Percentiles rank a stretch among this genome's conserved stretches.
Evolutionary conservation across 306 rosid genomes (phyloP).

Genomic region (Psophocarpus tetragonolobus): DNA sequence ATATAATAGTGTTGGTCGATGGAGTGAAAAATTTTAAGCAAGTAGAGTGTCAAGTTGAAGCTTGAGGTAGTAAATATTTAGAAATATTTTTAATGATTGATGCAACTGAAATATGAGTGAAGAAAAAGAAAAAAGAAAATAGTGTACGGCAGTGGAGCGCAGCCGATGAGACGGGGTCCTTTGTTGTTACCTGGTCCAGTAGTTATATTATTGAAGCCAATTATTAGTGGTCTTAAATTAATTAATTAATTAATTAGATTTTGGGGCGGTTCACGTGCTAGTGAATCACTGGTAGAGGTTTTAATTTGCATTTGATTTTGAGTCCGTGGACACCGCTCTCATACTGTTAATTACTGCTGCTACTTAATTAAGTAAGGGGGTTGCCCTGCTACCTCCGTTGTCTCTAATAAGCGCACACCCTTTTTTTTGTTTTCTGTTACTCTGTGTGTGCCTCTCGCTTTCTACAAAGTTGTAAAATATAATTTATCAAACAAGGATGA

Average conservation of each 20-base stretch:
- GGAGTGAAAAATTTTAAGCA: slow-evolving; percentile 4
- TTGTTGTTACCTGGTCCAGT: slow-evolving; percentile 26
- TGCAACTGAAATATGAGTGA: too few species aligned
- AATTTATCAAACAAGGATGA: neutral
- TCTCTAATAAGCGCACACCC: neutral
- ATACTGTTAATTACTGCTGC: slow-evolving; percentile 1
- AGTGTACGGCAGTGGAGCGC: slow-evolving; percentile 5
- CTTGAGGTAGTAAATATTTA: too few species aligned
- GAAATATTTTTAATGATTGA: too few species aligned
- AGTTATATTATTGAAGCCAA: slow-evolving; percentile 34
- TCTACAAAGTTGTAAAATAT: neutral
- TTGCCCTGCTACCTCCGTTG: neutral
- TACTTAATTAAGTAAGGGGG: slow-evolving; percentile 7
- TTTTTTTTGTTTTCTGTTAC: neutral
- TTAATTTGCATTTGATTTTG: slow-evolving; percentile 14
- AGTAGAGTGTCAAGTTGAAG: too few species aligned
- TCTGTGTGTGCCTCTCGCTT: slow-evolving; percentile 30
- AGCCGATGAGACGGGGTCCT: neutral
- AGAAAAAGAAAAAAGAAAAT: neutral
- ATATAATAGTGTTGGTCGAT: neutral
- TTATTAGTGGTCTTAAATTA: slow-evolving; percentile 26
- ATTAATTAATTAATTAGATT: slow-evolving; percentile 21
- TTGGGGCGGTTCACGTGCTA: slow-evolving; percentile 52
- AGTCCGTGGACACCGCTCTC: neutral
- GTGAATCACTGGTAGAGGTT: slow-evolving; percentile 7